Evolutionary conservation across 192 early-diverging fungal species (phyloP).

Genomic region (Glomus cerebriforme): DNA sequence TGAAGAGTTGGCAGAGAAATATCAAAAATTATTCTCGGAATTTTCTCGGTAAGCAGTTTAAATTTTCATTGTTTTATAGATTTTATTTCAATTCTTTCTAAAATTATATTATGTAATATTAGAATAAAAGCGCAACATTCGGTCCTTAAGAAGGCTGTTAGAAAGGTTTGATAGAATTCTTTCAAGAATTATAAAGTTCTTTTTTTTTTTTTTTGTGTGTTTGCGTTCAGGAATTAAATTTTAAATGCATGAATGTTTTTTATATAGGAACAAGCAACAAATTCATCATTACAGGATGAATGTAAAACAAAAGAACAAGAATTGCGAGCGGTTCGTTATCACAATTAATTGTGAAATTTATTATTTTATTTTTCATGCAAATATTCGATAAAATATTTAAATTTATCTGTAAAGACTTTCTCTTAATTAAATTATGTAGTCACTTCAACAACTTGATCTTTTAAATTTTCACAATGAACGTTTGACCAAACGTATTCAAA

Average conservation of each 20-base stretch:
- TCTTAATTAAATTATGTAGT: slow-evolving; percentile 30
- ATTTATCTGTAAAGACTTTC: not conserved
- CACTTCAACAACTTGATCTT: slow-evolving; percentile 56
- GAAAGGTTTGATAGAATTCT: slow-evolving; percentile 43
- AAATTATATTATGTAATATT: not conserved
- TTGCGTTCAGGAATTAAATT: no score
- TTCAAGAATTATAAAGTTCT: not conserved
- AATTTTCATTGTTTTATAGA: not conserved
- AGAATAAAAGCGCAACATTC: slow-evolving; percentile 64
- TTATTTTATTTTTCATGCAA: not conserved
- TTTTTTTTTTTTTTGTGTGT: no score
- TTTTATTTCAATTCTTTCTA: not conserved
- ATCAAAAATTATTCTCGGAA: slow-evolving; percentile 57
- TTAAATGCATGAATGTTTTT: not conserved
- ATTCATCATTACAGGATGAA: slow-evolving; percentile 48
- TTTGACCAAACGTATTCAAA: slow-evolving; percentile 59
- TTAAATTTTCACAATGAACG: slow-evolving; percentile 62
- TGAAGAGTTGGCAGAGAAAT: slow-evolving; percentile 59
- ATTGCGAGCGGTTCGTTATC: slow-evolving; percentile 48
- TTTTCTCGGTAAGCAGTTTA: slow-evolving; percentile 49
- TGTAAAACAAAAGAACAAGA: slow-evolving; percentile 63
- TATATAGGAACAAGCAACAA: slow-evolving; percentile 57
- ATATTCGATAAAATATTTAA: not conserved
- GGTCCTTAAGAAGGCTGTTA: slow-evolving; percentile 59
- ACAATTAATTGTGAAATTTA: not conserved